Evolutionary conservation across 2,329 filamentous ascomycete species (phyloP).

Genomic region (Plenodomus lindquistii): DNA sequence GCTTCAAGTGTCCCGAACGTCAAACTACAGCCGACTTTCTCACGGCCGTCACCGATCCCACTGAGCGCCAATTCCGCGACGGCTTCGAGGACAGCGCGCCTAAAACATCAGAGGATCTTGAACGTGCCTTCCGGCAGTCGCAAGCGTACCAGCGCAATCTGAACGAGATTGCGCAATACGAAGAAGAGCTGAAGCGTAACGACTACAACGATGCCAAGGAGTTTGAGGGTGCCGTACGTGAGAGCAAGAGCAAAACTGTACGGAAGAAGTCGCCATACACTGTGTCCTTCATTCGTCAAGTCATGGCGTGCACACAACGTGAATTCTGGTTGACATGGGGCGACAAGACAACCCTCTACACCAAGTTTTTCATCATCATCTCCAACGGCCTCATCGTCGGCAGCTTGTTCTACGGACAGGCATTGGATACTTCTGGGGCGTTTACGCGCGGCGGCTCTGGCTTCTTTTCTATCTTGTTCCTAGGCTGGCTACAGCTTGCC

Average conservation of each 20-base stretch:
- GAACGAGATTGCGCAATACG: conserved; percentile 64
- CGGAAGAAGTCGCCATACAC: conserved; percentile 75
- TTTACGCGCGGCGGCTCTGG: conserved; percentile 66
- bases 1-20: conserved; percentile 62
- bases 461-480: conserved; percentile 70
- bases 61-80: conserved; percentile 68
- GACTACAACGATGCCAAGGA: conserved; percentile 64
- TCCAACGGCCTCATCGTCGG: conserved; percentile 75
- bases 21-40: conserved; percentile 79
- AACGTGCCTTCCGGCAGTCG: conserved; percentile 68
- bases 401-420: conserved; percentile 74
- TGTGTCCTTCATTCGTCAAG: conserved; percentile 72
- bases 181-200: conserved; percentile 60
- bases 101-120: conserved; percentile 70
- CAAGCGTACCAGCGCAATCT: conserved; percentile 63
- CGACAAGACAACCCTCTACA: conserved; percentile 71
- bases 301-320: conserved; percentile 68
- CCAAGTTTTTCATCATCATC: conserved; percentile 78
- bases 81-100: conserved; percentile 64
- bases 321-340: conserved; percentile 80
- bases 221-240: conserved; percentile 68
- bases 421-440: conserved; percentile 62
- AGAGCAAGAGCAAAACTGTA: conserved; percentile 68
- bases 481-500: conserved; percentile 72
- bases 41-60: conserved; percentile 74